Evolutionary conservation across 2,329 filamentous ascomycete species (phyloP), one percentile per base, ranked within the genome.

Genomic region (Aspergillus sp.): DNA sequence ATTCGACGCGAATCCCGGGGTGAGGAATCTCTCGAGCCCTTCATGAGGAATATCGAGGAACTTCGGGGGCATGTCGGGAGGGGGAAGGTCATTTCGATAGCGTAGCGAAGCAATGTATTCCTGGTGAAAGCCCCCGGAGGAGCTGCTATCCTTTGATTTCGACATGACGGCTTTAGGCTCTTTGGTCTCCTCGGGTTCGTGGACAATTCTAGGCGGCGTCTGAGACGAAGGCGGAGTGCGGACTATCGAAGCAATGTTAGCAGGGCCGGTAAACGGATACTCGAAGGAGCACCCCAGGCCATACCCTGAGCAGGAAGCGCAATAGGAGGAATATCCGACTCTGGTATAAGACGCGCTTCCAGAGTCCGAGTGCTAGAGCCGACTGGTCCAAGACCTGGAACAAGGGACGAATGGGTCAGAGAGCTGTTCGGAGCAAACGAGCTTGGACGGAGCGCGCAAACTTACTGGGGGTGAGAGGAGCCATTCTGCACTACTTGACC

Each of bases 91-190:
- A 87, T 99, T 99, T 73, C 92, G 93, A 78, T 96, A 99, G 78
- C 95, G 88, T 73, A 97, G 92, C 71, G 93, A 91, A 66, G 93
- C 94, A 75, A 99, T 97, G 80, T 97, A 98, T 80, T 99, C 95
- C 80, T 99, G 95, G 75, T 96, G 92, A 71, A 87, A 88, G 63
- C 76, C 71, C 66, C 76, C 77, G 25, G 76, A 73, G 61, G 76
- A 74, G 69, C 74, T 72, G 54, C 68, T 67, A 54, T 77, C 75
- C 60, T 79, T 79, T 4, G 74, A 71, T 57, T 78, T 79, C 53
- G 77, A 78, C 77, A 79, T 79, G 22, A 55, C 50, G 52, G 38
- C 34, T 50, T 54, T 43, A 34, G 23, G 31, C 15, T 54, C 38
- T 49, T 49, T 41, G 30, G 15, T 7, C 41, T 23, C 2, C 30